A percentile compares a stretch with the other conserved stretches of the same genome.
Evolutionary conservation across 257 asterid species (phyloP).

Genomic region (Solanum tarapatanum): DNA sequence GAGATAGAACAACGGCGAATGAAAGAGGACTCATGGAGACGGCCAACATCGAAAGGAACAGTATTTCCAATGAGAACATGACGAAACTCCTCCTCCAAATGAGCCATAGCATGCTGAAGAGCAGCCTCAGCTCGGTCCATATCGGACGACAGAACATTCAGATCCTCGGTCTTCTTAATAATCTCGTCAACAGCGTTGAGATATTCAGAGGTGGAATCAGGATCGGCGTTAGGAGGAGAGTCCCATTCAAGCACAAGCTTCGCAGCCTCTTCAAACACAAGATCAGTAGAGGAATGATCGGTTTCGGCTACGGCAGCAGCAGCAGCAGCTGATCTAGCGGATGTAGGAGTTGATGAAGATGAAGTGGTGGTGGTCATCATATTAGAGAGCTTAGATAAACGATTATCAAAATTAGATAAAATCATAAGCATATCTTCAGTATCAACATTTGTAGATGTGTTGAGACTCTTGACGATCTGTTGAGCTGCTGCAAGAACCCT

Average conservation of each 20-base stretch:
- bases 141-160: slow-evolving; percentile 31
- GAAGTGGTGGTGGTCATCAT: slow-evolving; percentile 17
- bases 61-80: slow-evolving; percentile 45
- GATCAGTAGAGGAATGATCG: slow-evolving; percentile 20
- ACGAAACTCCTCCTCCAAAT: slow-evolving; percentile 86
- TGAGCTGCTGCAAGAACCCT: slow-evolving; percentile 85
- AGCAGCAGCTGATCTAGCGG: not conserved
- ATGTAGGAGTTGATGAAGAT: not conserved
- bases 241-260: slow-evolving; percentile 28
- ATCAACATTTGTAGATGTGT: slow-evolving; percentile 41
- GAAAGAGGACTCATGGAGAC: slow-evolving; percentile 30
- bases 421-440: slow-evolving; percentile 68
- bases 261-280: slow-evolving; percentile 51
- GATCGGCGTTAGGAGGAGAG: slow-evolving; percentile 18
- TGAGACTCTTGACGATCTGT: slow-evolving; percentile 82
- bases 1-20: slow-evolving; percentile 46
- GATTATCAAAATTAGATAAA: slow-evolving; percentile 69
- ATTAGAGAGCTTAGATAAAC: slow-evolving; percentile 59
- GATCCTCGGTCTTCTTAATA: slow-evolving; percentile 55
- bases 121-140: slow-evolving; percentile 70
- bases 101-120: slow-evolving; percentile 71
- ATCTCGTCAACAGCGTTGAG: slow-evolving; percentile 67
- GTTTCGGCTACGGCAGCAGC: not conserved
- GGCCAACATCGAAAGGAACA: slow-evolving; percentile 52
- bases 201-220: slow-evolving; percentile 34